Percentiles rank a stretch among this genome's conserved stretches.
Evolutionary conservation across 305 asterid species (phyloP).

Genomic region (Nicotiana rustica): DNA sequence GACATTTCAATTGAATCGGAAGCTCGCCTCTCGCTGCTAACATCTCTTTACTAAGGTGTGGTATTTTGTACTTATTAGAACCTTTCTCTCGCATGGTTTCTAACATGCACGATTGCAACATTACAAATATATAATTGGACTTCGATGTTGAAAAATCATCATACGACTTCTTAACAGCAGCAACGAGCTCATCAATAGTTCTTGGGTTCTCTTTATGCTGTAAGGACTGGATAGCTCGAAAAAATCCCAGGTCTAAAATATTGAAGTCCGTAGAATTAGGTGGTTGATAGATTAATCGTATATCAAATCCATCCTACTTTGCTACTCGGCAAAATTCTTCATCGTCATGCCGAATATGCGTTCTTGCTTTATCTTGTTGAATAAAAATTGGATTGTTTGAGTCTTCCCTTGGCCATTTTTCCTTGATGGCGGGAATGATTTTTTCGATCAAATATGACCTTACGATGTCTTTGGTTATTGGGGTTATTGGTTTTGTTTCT

Average conservation of each 20-base stretch:
- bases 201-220: neutral
- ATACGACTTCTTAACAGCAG: neutral
- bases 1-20: no score
- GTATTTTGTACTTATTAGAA: neutral
- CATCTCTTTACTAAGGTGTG: neutral
- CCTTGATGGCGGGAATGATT: neutral
- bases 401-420: neutral
- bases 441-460: conserved; percentile 9
- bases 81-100: neutral
- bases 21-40: neutral
- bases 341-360: neutral
- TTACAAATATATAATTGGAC: neutral
- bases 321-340: conserved; percentile 13
- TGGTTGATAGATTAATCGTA: neutral
- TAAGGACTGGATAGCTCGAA: neutral
- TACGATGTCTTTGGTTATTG: conserved; percentile 2
- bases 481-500: conserved; percentile 26
- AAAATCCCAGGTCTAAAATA: neutral
- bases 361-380: conserved; percentile 30
- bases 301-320: neutral
- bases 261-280: neutral
- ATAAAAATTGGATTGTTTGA: neutral
- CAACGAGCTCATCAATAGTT: neutral
- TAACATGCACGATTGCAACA: neutral
- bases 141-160: neutral